Base-by-base conservation (phyloP, 768 basidiomycete genomes). In the Chalciporus piperatus region DNA sequence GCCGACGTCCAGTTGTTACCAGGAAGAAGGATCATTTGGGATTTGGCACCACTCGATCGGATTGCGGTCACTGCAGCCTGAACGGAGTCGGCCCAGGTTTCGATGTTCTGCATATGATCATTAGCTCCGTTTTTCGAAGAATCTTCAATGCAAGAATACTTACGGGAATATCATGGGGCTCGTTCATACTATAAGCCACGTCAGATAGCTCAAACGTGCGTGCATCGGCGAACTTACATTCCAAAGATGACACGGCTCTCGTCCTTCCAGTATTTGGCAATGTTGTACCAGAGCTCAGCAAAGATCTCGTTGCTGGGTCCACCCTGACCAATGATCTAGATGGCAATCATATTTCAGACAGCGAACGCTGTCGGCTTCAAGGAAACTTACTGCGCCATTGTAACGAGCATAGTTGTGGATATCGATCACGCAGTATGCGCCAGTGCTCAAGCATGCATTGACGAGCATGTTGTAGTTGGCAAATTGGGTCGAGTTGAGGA, bases 61-160 rank as follows among this genome's bases (percentile, higher is more conserved):
- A 85, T 84, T 4, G 81, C 82, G 19, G 78, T 82, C 17, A 85
- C 81, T 13, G 77, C 80, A n/a, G 76, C 76, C 64, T 84, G 82
- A 25, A 83, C 58, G 1, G 78, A 65, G 13, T 52, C 62, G 6
- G 79, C 81, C 81, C 81, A 83, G 1, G 63, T 56, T 22, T 48
- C 52, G 58, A 81, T 78, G 51, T 73, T 61, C 64, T 66, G 27
- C 7, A 0, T 4, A 48, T 19, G 10, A 17, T 4, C 9, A 6
- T 48, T 10, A 35, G 35, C 32, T 25, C 20, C 3, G 17, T 30
- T 13, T 7, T 16, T 37, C 6, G 35, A 23, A 8, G 22, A 27
- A 41, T 4, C 0, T 13, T 28, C 7, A 14, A 2, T 39, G 10
- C 25, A 16, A 48, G 30, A 33, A n/a, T 13, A 53, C 64, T 42